Percentiles rank a stretch among this genome's conserved stretches.
Conservation (phyloP, 148 eudicot species). For the Gaultheria prostrata region DNA sequence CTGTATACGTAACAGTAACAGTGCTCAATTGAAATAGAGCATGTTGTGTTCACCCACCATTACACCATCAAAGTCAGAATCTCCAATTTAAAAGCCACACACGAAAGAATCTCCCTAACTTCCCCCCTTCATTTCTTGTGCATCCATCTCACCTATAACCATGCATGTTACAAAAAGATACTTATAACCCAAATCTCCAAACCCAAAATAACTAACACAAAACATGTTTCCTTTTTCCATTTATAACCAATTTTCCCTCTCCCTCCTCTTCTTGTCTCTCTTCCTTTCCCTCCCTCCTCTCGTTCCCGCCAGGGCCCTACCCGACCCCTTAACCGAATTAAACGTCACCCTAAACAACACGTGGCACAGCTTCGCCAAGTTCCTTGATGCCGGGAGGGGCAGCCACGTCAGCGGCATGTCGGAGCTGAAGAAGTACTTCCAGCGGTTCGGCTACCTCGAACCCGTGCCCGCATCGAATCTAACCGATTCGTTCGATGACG, state of each 20-base stretch:
- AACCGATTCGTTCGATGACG: constrained; percentile 46
- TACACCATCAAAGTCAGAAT: constrained; percentile 31
- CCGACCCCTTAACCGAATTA: constrained; percentile 20
- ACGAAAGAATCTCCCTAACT: constrained; percentile 55
- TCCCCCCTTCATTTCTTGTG: constrained; percentile 33
- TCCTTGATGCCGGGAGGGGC: constrained; percentile 56
- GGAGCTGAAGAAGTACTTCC: constrained; percentile 63
- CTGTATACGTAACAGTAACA: no score
- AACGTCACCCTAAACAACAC: constrained; percentile 27
- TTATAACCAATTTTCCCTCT: constrained; percentile 15
- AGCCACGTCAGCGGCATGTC: constrained; percentile 50
- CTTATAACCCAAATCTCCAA: constrained; percentile 9
- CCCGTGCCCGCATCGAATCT: constrained; percentile 21
- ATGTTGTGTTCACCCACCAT: constrained; percentile 59
- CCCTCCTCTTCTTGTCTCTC: constrained; percentile 15
- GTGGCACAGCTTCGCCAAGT: constrained; percentile 49
- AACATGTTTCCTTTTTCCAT: constrained; percentile 40
- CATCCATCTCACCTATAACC: constrained; percentile 20
- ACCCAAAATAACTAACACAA: constrained; percentile 23
- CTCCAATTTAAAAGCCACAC: constrained; percentile 26
- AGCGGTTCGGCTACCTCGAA: constrained; percentile 67
- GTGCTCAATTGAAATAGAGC: not conserved
- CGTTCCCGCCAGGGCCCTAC: constrained; percentile 45
- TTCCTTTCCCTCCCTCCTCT: not conserved
- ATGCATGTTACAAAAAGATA: not conserved